A percentile compares a stretch with the other conserved stretches of the same genome.
These are phyloP conservation scores for Bombardia bombarda DNA, from an alignment of 495 filamentous ascomycete species.

Conservation along the genomic window DNA sequence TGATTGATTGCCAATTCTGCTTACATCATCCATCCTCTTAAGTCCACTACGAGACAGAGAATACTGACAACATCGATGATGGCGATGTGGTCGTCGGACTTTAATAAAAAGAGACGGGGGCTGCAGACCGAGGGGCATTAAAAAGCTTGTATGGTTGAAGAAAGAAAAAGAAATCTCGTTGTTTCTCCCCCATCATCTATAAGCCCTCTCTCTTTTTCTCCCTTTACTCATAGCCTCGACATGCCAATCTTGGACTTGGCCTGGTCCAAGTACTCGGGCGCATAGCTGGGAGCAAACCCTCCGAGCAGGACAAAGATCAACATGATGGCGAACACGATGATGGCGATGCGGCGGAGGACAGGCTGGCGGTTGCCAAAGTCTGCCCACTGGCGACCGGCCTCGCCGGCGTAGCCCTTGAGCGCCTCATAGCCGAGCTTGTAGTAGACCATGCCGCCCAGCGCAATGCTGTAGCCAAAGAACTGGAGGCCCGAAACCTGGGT, in stretches of 20 bases:
- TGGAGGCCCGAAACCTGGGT: slow-evolving; percentile 76
- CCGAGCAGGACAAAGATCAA: slow-evolving; percentile 61
- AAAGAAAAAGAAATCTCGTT: not conserved
- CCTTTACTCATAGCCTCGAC: slow-evolving; percentile 5
- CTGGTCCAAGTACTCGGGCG: slow-evolving; percentile 33
- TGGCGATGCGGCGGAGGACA: slow-evolving; percentile 63
- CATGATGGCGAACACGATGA: slow-evolving; percentile 51
- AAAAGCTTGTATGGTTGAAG: not conserved
- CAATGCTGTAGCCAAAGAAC: slow-evolving; percentile 91
- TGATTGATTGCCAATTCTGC: too few relatives aligned
- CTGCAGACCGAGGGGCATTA: too few relatives aligned
- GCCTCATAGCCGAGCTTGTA: slow-evolving; percentile 91
- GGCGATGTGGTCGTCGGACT: not conserved
- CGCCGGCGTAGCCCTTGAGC: slow-evolving; percentile 67
- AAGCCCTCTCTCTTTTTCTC: not conserved
- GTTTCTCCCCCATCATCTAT: not conserved
- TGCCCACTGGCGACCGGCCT: slow-evolving; percentile 68
- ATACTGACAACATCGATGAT: too few relatives aligned
- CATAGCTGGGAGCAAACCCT: slow-evolving; percentile 41
- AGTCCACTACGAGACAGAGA: too few relatives aligned
- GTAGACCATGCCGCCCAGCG: slow-evolving; percentile 84
- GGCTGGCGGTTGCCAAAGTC: slow-evolving; percentile 76
- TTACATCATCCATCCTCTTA: too few relatives aligned
- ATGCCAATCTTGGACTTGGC: slow-evolving; percentile 42
- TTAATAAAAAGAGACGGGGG: not conserved